These are phyloP conservation scores for Cadophora luteo-olivacea DNA, from an alignment of 2,329 filamentous ascomycete species.

Conservation along the genomic window DNA sequence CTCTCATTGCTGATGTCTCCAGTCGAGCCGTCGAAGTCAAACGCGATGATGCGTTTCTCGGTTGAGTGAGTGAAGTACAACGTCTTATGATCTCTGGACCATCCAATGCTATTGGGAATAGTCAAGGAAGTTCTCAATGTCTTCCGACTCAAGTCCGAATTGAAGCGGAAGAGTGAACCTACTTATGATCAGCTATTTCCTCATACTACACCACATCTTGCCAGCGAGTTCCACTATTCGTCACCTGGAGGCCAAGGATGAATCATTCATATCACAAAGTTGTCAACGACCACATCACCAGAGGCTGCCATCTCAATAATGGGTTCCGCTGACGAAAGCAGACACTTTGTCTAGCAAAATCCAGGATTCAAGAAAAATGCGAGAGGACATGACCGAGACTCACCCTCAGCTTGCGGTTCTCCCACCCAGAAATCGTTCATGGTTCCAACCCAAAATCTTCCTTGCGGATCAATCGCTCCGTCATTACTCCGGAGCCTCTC, in stretches of 20 bases:
- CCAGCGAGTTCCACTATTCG: neutral
- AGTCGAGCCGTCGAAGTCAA: conserved; percentile 72
- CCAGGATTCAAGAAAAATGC: neutral
- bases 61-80: conserved; percentile 81
- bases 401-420: conserved; percentile 46
- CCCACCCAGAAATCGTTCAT: conserved; percentile 77
- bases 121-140: conserved; percentile 68
- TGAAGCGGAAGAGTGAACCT: conserved; percentile 79
- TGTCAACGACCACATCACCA: neutral
- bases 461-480: conserved; percentile 79
- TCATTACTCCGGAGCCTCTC: conserved; percentile 75
- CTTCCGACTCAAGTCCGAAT: conserved; percentile 64
- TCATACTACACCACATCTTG: neutral
- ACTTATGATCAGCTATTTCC: conserved; percentile 14
- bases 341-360: neutral
- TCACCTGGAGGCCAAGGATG: conserved; percentile 3
- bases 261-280: too few species aligned
- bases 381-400: conserved; percentile 3
- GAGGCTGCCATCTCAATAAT: neutral
- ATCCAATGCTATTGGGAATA: conserved; percentile 86
- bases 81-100: conserved; percentile 74
- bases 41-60: conserved; percentile 72
- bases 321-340: neutral
- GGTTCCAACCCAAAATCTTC: conserved; percentile 83
- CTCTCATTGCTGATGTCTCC: conserved; percentile 72